Evolutionary conservation across 2,329 filamentous ascomycete species (phyloP).

Genomic region (Venturia pyrina): DNA sequence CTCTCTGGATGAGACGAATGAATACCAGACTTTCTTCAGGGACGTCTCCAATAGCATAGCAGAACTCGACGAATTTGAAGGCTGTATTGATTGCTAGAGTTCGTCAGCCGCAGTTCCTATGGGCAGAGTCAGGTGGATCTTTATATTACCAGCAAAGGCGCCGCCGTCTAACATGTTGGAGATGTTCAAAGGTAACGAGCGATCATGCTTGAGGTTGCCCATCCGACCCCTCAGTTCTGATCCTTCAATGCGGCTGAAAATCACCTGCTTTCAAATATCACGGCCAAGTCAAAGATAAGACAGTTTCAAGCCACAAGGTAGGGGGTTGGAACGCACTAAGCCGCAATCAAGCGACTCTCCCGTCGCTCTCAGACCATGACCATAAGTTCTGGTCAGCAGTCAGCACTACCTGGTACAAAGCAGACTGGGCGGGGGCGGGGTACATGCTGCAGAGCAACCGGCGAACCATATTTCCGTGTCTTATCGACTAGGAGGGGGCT

Average conservation of each 20-base stretch:
- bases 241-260: background rate
- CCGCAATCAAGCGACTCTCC: background rate
- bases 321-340: background rate
- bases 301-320: background rate
- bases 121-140: no score
- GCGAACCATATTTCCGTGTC: background rate
- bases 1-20: slow-evolving; percentile 20
- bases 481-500: background rate
- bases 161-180: background rate
- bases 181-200: background rate
- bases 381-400: background rate
- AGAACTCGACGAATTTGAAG: slow-evolving; percentile 22
- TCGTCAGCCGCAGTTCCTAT: background rate
- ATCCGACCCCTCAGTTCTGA: background rate
- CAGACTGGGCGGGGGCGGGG: no score
- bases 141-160: background rate
- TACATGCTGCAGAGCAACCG: background rate
- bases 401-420: no score
- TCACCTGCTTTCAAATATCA: background rate
- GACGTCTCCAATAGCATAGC: slow-evolving; percentile 17
- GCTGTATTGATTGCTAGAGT: slow-evolving; percentile 18
- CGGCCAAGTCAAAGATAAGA: background rate
- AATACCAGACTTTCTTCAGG: slow-evolving; percentile 20
- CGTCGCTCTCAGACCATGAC: background rate
- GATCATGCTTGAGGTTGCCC: background rate